Base-by-base conservation (phyloP, 2,329 filamentous ascomycete species). In the Paecilomyces sp. region DNA sequence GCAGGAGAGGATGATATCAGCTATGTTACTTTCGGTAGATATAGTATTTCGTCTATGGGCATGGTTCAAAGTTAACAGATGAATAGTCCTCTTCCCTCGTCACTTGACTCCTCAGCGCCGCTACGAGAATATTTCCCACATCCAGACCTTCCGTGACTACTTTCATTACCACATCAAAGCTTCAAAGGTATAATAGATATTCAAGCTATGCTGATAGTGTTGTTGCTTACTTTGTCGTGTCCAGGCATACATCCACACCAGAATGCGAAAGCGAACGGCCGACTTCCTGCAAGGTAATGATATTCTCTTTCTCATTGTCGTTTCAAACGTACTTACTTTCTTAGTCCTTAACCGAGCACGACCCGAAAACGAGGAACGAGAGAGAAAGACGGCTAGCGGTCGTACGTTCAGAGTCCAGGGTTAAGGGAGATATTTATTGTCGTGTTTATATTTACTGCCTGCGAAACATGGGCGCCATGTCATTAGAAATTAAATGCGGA, bases 161-260 rank as follows among this genome's bases (percentile, higher is more conserved):
- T 99, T 99, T 83, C 94, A 99, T 77, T 99, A 99, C 77, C 94
- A 99, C 78, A 99, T 99, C 79, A 99, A 99, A 80, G 95, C 94
- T 31, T 97, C 92, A 63, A 99, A 99, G 83, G 85, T 87, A 75
- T 57, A 50, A 56, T 52, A 3, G 12, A 13, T 25, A 25, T 1
- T 55, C 13, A 18, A 31, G n/a, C 57, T 61, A 18, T n/a, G 31
- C 50, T 54, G 15, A 59, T 59, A 31, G 60, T 52, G n/a, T 36
- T 65, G 57, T 55, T 30, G 41, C 50, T 57, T 55, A 60, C 58
- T 31, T 54, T 25, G 12, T 22, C n/a, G 56, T 18, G 25, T 55
- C 6, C 64, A 88, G 85, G 94, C 95, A 57, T 99, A 97, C 72
- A 99, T 99, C 66, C 94, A 99, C 83, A 95, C 92, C 34, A 87